These are phyloP conservation scores for Podospora australis DNA, from an alignment of 495 filamentous ascomycete species.

Conservation along the genomic window DNA sequence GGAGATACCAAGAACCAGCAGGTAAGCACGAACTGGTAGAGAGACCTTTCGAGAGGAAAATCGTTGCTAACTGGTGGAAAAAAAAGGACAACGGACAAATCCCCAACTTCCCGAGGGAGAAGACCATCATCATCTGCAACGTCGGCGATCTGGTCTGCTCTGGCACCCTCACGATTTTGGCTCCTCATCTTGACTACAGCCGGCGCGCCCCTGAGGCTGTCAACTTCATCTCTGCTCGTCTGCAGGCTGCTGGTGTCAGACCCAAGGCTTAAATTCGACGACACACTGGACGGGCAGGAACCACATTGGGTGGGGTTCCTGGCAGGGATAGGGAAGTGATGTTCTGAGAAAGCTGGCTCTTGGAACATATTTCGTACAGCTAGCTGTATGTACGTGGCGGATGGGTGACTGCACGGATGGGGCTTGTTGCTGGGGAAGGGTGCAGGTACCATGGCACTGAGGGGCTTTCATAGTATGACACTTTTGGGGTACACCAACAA, in stretches of 20 bases:
- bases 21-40: constrained; percentile 11
- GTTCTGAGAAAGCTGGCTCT: too few species aligned
- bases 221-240: constrained; percentile 17
- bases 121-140: constrained; percentile 46
- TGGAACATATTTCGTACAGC: too few species aligned
- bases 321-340: too few species aligned
- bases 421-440: too few species aligned
- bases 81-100: constrained; percentile 34
- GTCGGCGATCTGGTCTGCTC: constrained; percentile 45
- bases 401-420: too few species aligned
- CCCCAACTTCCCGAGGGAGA: constrained; percentile 36
- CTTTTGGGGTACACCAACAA: too few species aligned
- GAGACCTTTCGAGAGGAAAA: neutral
- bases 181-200: constrained; percentile 44
- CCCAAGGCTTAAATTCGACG: too few species aligned
- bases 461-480: too few species aligned
- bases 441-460: too few species aligned
- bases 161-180: constrained; percentile 41
- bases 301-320: too few species aligned
- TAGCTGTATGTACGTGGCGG: too few species aligned
- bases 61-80: neutral
- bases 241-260: constrained; percentile 6
- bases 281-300: too few species aligned
- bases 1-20: constrained; percentile 50
- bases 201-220: constrained; percentile 25